Evolutionary conservation across 192 early-diverging fungal genomes (phyloP).

Genomic region (Mortierella hygrophila): DNA sequence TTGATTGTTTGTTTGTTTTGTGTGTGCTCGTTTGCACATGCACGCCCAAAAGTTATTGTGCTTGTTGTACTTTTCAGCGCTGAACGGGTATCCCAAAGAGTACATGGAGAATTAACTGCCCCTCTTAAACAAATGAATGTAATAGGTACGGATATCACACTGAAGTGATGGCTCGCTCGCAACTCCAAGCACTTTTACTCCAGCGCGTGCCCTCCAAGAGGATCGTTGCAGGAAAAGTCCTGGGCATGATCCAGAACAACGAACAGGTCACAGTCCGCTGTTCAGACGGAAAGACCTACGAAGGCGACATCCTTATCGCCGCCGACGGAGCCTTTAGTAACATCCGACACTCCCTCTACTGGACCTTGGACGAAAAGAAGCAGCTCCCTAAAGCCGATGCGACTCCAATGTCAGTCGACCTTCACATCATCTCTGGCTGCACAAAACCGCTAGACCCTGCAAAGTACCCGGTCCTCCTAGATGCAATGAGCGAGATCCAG

Average conservation of each 20-base stretch:
- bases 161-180: constrained; percentile 45
- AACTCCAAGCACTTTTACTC: constrained; percentile 40
- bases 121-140: background rate
- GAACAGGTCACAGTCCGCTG: constrained; percentile 51
- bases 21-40: background rate
- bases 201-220: constrained; percentile 42
- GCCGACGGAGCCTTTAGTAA: constrained; percentile 57
- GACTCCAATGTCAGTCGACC: constrained; percentile 28
- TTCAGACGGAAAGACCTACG: constrained; percentile 43
- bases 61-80: background rate
- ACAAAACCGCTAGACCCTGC: constrained; percentile 47
- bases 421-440: constrained; percentile 44
- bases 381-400: constrained; percentile 33
- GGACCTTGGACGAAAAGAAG: constrained; percentile 49
- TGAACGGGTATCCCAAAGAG: background rate
- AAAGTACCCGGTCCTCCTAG: constrained; percentile 38
- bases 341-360: constrained; percentile 48
- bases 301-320: constrained; percentile 53
- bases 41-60: background rate
- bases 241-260: constrained; percentile 37
- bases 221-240: constrained; percentile 27
- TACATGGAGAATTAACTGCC: background rate
- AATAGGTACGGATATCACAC: constrained; percentile 48
- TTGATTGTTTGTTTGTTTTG: background rate
- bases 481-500: constrained; percentile 54